phyloP scores from a whole-genome alignment of 176 grass and related monocot species.

The Metroxylon sagu region DNA sequence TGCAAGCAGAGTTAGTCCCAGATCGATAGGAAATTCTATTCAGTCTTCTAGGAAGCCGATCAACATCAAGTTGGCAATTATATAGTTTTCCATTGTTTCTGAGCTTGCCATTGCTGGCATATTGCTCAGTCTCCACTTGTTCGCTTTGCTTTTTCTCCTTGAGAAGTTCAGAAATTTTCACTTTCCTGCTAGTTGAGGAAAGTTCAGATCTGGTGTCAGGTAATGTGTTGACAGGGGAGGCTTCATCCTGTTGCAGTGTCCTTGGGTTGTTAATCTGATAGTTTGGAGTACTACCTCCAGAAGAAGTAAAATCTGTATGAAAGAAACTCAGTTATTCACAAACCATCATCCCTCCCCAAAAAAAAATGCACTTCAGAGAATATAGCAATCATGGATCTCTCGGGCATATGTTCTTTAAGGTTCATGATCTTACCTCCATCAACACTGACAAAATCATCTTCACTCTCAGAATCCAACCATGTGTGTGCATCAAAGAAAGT shows the following conservation, averaged over 20 bases:
- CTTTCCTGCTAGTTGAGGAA: constrained; percentile 26
- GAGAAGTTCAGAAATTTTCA: constrained; percentile 47
- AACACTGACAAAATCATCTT: constrained; percentile 80
- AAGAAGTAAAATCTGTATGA: constrained; percentile 41
- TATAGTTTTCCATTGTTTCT: constrained; percentile 21
- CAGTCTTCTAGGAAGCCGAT: neutral
- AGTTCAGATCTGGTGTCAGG: neutral
- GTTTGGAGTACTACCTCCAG: constrained; percentile 42
- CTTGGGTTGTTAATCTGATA: constrained; percentile 12
- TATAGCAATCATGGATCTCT: neutral
- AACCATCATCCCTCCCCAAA: neutral
- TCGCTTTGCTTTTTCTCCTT: constrained; percentile 46
- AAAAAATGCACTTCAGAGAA: neutral
- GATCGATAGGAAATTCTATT: too few species aligned
- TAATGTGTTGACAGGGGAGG: neutral
- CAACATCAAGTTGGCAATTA: neutral
- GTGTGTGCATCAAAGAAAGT: constrained; percentile 62
- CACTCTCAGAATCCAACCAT: constrained; percentile 63
- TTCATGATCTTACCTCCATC: constrained; percentile 46
- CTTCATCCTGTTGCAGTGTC: constrained; percentile 1
- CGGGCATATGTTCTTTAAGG: neutral
- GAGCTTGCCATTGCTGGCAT: neutral
- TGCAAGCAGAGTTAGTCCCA: too few species aligned
- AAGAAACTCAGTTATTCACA: neutral
- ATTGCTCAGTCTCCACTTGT: neutral